phyloP scores from a whole-genome alignment of 2,329 filamentous ascomycete species.

The Scolecobasidium constrictum region DNA sequence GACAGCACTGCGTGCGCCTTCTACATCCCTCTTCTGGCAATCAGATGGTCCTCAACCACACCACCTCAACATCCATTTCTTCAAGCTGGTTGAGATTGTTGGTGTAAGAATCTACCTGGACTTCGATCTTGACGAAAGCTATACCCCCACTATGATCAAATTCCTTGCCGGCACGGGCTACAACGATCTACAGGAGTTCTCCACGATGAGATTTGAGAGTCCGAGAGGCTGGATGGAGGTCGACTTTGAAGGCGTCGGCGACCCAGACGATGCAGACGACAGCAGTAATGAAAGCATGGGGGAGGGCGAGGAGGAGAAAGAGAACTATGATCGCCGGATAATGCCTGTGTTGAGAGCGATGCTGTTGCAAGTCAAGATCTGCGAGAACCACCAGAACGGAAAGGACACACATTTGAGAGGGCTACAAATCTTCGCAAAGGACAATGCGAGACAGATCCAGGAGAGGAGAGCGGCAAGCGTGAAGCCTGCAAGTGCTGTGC shows the following conservation, averaged over 20 bases:
- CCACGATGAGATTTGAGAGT: conserved; percentile 63
- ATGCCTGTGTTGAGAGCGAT: conserved; percentile 72
- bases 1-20: conserved; percentile 62
- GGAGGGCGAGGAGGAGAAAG: conserved; percentile 14
- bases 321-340: conserved; percentile 27
- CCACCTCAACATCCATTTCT: conserved; percentile 73
- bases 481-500: background rate
- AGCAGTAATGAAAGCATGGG: conserved; percentile 14
- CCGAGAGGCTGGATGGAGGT: conserved; percentile 90
- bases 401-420: conserved; percentile 97
- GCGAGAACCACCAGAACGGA: conserved; percentile 97
- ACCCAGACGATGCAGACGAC: conserved; percentile 17
- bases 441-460: conserved; percentile 17
- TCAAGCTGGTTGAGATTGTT: conserved; percentile 69
- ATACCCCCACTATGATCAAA: conserved; percentile 86
- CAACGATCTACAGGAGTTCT: conserved; percentile 84
- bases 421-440: conserved; percentile 67
- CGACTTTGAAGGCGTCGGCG: conserved; percentile 51
- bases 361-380: conserved; percentile 78
- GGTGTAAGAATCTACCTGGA: conserved; percentile 78
- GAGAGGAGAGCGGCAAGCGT: background rate
- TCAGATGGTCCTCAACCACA: conserved; percentile 80
- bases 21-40: conserved; percentile 68
- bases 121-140: conserved; percentile 87
- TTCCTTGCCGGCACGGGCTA: conserved; percentile 84